A percentile compares a stretch with the other conserved stretches of the same genome.
These are phyloP conservation scores for Tolypocladium ophioglossoides DNA, from an alignment of 2,329 filamentous ascomycete species.

Conservation along the genomic window DNA sequence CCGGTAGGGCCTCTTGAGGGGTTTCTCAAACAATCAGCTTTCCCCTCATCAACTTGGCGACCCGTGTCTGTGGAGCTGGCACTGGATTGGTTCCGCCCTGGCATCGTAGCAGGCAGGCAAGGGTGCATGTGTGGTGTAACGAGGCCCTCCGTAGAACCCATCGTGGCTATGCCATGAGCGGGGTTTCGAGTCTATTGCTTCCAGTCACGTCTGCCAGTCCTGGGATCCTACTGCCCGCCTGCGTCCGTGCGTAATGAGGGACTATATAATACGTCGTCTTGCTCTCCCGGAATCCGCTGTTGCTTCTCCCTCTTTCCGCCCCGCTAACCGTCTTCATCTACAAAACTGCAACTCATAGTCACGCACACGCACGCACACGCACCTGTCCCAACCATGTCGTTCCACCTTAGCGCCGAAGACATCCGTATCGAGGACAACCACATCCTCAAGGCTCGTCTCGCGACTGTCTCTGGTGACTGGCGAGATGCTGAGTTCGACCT, in stretches of 20 bases:
- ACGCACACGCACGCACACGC: too few relatives aligned
- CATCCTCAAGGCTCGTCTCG: background rate
- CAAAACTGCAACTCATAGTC: background rate
- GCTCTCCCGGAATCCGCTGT: too few relatives aligned
- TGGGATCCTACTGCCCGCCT: background rate
- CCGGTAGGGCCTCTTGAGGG: background rate
- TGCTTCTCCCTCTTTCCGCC: background rate
- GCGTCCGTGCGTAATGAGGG: background rate
- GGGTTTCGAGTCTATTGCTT: background rate
- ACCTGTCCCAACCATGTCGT: background rate
- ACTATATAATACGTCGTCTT: background rate
- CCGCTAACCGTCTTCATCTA: background rate
- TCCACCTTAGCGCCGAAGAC: background rate
- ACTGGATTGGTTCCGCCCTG: background rate
- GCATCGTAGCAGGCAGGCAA: background rate
- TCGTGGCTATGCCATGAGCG: background rate
- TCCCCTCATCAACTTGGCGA: background rate
- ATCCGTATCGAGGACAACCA: background rate
- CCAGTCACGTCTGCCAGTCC: background rate
- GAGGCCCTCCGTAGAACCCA: background rate
- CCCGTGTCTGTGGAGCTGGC: background rate
- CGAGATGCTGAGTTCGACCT: background rate
- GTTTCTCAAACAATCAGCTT: background rate
- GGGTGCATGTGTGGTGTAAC: background rate
- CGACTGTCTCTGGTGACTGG: background rate